Conservation (phyloP, 179 eudicot species). For the Silene vulgaris region DNA sequence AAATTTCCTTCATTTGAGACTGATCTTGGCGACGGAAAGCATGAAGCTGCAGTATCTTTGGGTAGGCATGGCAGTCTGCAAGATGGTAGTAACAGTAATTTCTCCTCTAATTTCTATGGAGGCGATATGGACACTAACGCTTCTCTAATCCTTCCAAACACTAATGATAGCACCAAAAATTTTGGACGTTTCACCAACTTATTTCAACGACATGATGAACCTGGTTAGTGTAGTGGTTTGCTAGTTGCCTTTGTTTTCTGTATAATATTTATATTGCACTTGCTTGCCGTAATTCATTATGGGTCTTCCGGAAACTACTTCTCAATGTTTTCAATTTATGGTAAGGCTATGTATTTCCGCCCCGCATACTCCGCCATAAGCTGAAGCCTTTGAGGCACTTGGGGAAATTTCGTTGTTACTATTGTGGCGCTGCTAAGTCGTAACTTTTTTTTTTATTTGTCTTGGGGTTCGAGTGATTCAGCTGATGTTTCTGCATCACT, state of each 20-base stretch:
- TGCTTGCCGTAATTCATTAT: not conserved
- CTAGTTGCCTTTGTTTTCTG: constrained; percentile 1
- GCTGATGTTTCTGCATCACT: not conserved
- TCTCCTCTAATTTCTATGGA: constrained; percentile 31
- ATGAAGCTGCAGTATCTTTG: constrained; percentile 27
- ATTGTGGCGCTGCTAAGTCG: not conserved
- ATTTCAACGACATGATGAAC: constrained; percentile 24
- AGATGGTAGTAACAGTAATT: constrained; percentile 24
- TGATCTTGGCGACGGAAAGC: constrained; percentile 35
- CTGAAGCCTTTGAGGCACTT: not conserved
- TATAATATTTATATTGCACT: not conserved
- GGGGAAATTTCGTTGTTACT: not conserved
- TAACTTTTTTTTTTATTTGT: not conserved
- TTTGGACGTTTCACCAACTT: constrained; percentile 29
- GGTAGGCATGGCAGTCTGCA: constrained; percentile 25
- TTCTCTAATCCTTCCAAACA: constrained; percentile 20
- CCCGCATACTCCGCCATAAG: not conserved
- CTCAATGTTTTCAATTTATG: not conserved
- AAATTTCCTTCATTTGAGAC: constrained; percentile 21
- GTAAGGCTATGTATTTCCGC: not conserved
- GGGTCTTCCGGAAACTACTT: not conserved
- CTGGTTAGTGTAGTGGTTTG: constrained; percentile 30
- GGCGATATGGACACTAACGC: constrained; percentile 27
- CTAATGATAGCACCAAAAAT: constrained; percentile 27
- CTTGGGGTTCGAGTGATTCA: not conserved